phyloP scores from a whole-genome alignment of 2,329 filamentous ascomycete genomes.

The Aschersonia sp. region DNA sequence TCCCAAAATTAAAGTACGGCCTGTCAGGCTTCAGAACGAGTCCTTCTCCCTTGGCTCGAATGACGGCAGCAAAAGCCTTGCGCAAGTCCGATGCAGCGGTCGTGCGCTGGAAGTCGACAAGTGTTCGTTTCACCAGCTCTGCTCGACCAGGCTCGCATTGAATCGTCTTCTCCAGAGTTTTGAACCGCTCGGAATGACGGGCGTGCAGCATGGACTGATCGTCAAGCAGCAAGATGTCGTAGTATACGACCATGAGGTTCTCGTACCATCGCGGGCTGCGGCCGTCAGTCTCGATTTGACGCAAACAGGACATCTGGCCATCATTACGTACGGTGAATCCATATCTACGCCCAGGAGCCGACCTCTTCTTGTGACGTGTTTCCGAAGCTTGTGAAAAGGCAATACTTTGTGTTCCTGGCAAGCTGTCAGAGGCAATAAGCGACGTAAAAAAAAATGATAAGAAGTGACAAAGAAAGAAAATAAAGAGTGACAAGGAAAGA shows the following conservation, averaged over 20 bases:
- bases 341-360: slow-evolving; percentile 49
- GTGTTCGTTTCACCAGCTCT: slow-evolving; percentile 49
- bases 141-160: slow-evolving; percentile 42
- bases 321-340: slow-evolving; percentile 47
- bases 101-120: slow-evolving; percentile 48
- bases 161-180: slow-evolving; percentile 41
- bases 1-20: slow-evolving; percentile 53
- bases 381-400: slow-evolving; percentile 70
- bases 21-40: slow-evolving; percentile 68
- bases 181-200: slow-evolving; percentile 44
- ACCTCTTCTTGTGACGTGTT: slow-evolving; percentile 63
- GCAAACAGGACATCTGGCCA: not conserved
- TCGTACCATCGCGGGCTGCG: slow-evolving; percentile 32
- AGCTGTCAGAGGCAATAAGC: slow-evolving; percentile 4
- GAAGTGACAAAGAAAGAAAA: too few relatives aligned
- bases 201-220: slow-evolving; percentile 33
- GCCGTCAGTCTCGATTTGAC: slow-evolving; percentile 7
- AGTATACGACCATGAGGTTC: slow-evolving; percentile 49
- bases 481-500: not conserved
- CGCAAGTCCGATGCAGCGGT: slow-evolving; percentile 40
- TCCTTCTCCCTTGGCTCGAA: slow-evolving; percentile 57
- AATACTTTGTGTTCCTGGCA: slow-evolving; percentile 43
- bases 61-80: slow-evolving; percentile 51
- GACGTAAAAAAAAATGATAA: too few relatives aligned
- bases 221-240: slow-evolving; percentile 41